These are phyloP conservation scores for Yamadazyma insecticola DNA, from an alignment of 805 yeast species.

Conservation along the genomic window DNA sequence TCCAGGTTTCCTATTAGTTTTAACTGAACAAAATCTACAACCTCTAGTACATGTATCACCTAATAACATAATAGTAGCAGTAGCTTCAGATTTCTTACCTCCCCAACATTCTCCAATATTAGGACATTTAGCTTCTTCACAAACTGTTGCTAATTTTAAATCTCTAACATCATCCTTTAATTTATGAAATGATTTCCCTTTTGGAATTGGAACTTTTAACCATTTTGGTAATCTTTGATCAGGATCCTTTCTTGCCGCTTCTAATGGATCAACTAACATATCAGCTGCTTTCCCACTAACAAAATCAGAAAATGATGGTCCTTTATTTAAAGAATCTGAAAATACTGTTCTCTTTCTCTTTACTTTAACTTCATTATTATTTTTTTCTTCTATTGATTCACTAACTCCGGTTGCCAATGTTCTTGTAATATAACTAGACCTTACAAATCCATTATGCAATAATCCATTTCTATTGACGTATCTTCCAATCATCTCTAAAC, in stretches of 20 bases:
- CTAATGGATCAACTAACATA: constrained; percentile 68
- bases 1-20: constrained; percentile 82
- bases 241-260: constrained; percentile 63
- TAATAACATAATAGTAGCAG: constrained; percentile 95
- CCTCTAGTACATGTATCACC: constrained; percentile 99
- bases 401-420: constrained; percentile 16
- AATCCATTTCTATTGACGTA: neutral
- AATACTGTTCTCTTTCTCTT: constrained; percentile 50
- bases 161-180: constrained; percentile 86
- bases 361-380: constrained; percentile 5
- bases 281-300: constrained; percentile 75
- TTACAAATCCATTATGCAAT: no score
- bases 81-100: constrained; percentile 88
- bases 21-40: constrained; percentile 97
- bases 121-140: constrained; percentile 99
- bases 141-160: constrained; percentile 86
- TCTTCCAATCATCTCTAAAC: neutral
- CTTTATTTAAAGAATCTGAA: constrained; percentile 66
- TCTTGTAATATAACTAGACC: no score
- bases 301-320: constrained; percentile 94
- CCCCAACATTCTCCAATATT: constrained; percentile 99
- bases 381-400: constrained; percentile 1
- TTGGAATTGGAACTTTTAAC: constrained; percentile 96
- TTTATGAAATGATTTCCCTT: constrained; percentile 77
- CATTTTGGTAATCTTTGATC: constrained; percentile 80